Base-by-base conservation (phyloP, 129 eudicot genomes). In the Helianthus tuberosus region DNA sequence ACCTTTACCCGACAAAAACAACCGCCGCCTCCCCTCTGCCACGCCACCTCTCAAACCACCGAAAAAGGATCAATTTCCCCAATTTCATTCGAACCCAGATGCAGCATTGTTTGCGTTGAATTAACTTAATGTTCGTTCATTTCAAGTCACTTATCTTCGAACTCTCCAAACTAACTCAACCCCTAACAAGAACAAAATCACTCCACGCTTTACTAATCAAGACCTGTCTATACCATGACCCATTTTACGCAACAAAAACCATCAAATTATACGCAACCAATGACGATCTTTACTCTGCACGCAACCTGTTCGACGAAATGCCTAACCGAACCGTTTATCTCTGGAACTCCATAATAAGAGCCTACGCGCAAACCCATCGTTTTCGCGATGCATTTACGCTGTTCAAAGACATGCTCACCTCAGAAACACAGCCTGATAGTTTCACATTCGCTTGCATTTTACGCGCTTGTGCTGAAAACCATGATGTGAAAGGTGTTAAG, bases 281-380 rank as follows among this genome's bases (percentile, higher is more conserved):
- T 76, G 51, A 71, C 17, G 92, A 92, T 68, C 81, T 89, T 20
- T 12, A 39, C 10, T 89, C 94, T 27, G 98, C 98, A 5, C 81
- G 73, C 59, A 72, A 87, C 50, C 71, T 92, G 88, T 92, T 92
- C 66, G 92, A 89, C 14, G 80, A 80, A 89, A 84, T 38, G 68
- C 88, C 92, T 16, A 20, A 87, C 10, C 66, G 87, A 79, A 92
- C 83, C 51, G 78, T 85, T 38, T 87, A 81, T 53, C 84, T 89
- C 2, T 92, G 96, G 96, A 92, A 92, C 66, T 87, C 98, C 72
- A 82, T 92, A n/a, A 85, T 92, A 17, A 75, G 96, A 82, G 96
- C 96, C 13, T 82, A 89, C 27, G 98, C 98, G 0, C 83, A 64
- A 83, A 75, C 54, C 63, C 82, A 87, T 78, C 44, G 43, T 44